Conservation (phyloP, 2,329 filamentous ascomycete genomes). For the Colletotrichum sp. region DNA sequence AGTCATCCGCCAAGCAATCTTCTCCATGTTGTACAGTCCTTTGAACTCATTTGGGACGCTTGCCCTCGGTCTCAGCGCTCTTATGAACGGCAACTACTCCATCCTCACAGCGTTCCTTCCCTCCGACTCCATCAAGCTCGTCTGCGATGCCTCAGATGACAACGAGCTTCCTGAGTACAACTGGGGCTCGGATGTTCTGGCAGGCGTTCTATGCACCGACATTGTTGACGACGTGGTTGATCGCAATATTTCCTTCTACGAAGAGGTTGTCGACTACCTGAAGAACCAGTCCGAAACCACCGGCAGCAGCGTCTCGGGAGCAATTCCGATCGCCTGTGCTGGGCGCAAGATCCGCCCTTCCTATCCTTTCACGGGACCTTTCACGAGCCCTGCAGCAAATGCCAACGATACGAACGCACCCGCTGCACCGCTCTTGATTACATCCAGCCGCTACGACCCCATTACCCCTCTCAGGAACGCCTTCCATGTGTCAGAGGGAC, state of each 20-base stretch:
- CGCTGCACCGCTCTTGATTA: conserved; percentile 39
- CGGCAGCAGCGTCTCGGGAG: conserved; percentile 26
- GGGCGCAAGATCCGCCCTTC: conserved; percentile 34
- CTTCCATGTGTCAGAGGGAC: conserved; percentile 18
- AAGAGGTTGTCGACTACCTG: conserved; percentile 18
- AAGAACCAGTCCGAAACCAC: conserved; percentile 22
- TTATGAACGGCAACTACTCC: conserved; percentile 31
- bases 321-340: conserved; percentile 34
- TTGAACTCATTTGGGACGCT: conserved; percentile 16
- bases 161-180: neutral
- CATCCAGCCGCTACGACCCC: conserved; percentile 41
- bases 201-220: conserved; percentile 40
- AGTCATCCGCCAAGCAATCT: conserved; percentile 32
- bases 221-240: neutral
- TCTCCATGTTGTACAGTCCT: conserved; percentile 33
- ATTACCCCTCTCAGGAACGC: conserved; percentile 43
- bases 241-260: conserved; percentile 13
- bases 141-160: neutral
- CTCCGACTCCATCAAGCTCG: neutral
- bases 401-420: conserved; percentile 26
- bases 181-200: conserved; percentile 24
- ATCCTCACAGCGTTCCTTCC: neutral
- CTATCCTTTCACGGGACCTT: conserved; percentile 33
- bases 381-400: neutral
- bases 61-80: conserved; percentile 21